Conservation (phyloP, 2,329 filamentous ascomycete species). For the Chalara sp. region DNA sequence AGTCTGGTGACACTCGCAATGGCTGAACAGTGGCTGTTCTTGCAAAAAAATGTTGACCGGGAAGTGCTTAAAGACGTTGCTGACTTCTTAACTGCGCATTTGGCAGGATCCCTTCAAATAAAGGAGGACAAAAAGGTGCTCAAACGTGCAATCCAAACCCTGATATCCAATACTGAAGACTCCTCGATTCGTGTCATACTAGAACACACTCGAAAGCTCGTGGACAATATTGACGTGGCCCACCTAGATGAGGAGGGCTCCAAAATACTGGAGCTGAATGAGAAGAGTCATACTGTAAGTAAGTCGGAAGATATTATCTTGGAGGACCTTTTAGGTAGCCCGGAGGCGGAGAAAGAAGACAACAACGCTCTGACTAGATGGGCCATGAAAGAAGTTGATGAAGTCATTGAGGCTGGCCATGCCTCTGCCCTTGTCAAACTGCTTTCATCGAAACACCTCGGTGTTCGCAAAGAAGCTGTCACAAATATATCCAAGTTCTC, state of each 20-base stretch:
- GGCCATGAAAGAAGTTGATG: slow-evolving; percentile 70
- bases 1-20: slow-evolving; percentile 65
- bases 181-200: slow-evolving; percentile 26
- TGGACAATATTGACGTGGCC: slow-evolving; percentile 18
- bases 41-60: slow-evolving; percentile 43
- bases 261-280: not conserved
- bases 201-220: slow-evolving; percentile 17
- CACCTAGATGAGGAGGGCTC: slow-evolving; percentile 3
- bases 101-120: slow-evolving; percentile 46
- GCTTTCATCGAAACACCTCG: slow-evolving; percentile 65
- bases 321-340: slow-evolving; percentile 1
- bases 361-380: slow-evolving; percentile 53
- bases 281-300: slow-evolving; percentile 1
- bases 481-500: slow-evolving; percentile 62
- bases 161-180: slow-evolving; percentile 32
- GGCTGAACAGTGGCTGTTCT: slow-evolving; percentile 72
- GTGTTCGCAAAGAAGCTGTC: slow-evolving; percentile 73
- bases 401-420: slow-evolving; percentile 72
- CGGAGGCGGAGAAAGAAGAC: slow-evolving; percentile 29
- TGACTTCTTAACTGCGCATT: slow-evolving; percentile 49
- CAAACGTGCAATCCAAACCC: slow-evolving; percentile 35
- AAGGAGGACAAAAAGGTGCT: slow-evolving; percentile 43
- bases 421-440: slow-evolving; percentile 65
- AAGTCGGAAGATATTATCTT: slow-evolving; percentile 11
- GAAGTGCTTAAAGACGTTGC: slow-evolving; percentile 41